Evolutionary conservation across 495 filamentous ascomycete genomes (phyloP).

Genomic region (Hypoxylon lienhwacheense): DNA sequence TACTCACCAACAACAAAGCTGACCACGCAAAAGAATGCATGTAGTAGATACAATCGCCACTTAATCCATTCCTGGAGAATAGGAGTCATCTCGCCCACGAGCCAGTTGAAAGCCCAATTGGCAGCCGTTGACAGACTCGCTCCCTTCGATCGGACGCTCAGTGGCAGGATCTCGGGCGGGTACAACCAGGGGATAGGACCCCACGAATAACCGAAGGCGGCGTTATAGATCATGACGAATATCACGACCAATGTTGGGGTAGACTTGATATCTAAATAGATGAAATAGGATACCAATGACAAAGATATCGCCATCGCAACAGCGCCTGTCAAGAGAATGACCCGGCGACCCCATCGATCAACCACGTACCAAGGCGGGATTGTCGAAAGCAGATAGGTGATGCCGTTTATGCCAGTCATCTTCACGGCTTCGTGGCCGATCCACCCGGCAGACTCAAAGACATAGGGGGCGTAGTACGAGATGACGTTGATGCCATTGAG

Average conservation of each 20-base stretch:
- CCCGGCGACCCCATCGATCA: constrained; percentile 85
- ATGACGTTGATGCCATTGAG: constrained; percentile 99
- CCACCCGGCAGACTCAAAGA: constrained; percentile 97
- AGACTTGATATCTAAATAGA: constrained; percentile 75
- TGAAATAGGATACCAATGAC: constrained; percentile 93
- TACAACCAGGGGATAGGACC: constrained; percentile 98
- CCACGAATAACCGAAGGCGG: constrained; percentile 98
- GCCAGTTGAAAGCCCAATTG: constrained; percentile 99
- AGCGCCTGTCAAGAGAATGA: constrained; percentile 88
- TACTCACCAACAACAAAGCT: constrained; percentile 94
- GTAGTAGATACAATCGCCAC: constrained; percentile 91
- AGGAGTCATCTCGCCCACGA: constrained; percentile 93
- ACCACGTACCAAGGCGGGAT: constrained; percentile 98
- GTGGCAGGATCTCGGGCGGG: constrained; percentile 92
- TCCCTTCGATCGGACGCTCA: constrained; percentile 97
- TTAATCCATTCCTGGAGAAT: constrained; percentile 85
- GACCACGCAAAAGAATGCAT: constrained; percentile 95
- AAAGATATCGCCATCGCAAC: constrained; percentile 88
- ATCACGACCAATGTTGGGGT: constrained; percentile 86
- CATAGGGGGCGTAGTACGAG: constrained; percentile 95
- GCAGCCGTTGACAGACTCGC: constrained; percentile 94
- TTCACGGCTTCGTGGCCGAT: constrained; percentile 83
- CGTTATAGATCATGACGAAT: constrained; percentile 98
- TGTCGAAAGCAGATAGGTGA: constrained; percentile 87
- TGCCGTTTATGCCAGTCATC: constrained; percentile 96